Conservation (phyloP, 2,329 filamentous ascomycete species). For the Fusarium aywerte region DNA sequence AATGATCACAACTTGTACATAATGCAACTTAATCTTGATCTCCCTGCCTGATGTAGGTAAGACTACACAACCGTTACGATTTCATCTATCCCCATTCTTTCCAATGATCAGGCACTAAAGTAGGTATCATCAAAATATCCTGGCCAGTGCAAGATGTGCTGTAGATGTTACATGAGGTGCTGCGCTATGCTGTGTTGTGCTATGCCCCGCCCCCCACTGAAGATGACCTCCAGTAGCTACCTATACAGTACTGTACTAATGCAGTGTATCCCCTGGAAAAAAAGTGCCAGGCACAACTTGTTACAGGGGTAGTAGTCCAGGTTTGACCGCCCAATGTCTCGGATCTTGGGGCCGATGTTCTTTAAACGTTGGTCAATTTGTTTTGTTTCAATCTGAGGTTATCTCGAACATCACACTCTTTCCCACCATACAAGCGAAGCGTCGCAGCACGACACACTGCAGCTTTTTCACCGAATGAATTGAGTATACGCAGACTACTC, state of each 20-base stretch:
- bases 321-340: constrained; percentile 44
- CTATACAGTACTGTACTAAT: too few relatives aligned
- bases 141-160: constrained; percentile 32
- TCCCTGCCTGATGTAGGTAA: constrained; percentile 2
- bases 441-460: neutral
- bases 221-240: neutral
- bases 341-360: constrained; percentile 39
- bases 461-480: neutral
- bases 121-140: neutral
- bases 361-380: constrained; percentile 23
- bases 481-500: neutral
- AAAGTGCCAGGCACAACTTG: constrained; percentile 6
- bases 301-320: constrained; percentile 2
- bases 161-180: constrained; percentile 22
- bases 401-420: constrained; percentile 13
- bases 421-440: neutral
- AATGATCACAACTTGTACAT: neutral
- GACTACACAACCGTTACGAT: neutral
- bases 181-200: neutral
- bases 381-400: constrained; percentile 36
- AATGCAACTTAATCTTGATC: neutral
- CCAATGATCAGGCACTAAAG: neutral
- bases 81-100: neutral
- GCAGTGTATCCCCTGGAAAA: constrained; percentile 22
- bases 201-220: constrained; percentile 22